Percentiles rank a stretch among this genome's conserved stretches.
phyloP scores from a whole-genome alignment of 306 rosid species.

The Erythrophleum fordii region DNA sequence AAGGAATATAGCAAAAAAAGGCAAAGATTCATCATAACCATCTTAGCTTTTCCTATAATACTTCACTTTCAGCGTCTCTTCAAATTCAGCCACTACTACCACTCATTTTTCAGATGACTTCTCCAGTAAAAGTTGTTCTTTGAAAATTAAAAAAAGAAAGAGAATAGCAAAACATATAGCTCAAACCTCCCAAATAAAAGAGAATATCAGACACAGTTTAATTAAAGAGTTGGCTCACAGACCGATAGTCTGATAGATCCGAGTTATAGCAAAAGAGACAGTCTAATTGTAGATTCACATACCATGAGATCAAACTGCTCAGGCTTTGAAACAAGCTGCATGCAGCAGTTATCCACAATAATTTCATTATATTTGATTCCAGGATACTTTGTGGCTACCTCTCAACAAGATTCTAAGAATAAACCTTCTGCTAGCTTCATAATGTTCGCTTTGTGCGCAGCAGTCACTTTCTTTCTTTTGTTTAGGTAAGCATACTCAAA shows the following conservation, averaged over 20 bases:
- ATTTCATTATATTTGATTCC: slow-evolving; percentile 64
- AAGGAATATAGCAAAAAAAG: not conserved
- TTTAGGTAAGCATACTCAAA: slow-evolving; percentile 78
- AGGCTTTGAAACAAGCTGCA: slow-evolving; percentile 83
- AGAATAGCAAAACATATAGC: not conserved
- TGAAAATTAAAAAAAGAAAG: not conserved
- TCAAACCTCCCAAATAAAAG: not conserved
- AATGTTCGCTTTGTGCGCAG: slow-evolving; percentile 84
- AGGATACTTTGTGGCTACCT: slow-evolving; percentile 64
- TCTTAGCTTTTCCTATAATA: not conserved
- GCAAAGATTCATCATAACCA: not conserved
- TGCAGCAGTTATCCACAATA: slow-evolving; percentile 83
- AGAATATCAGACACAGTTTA: not conserved
- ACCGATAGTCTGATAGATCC: not conserved
- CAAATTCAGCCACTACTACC: not conserved
- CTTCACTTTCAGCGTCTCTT: not conserved
- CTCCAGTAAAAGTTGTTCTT: not conserved
- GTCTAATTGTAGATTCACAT: slow-evolving; percentile 22
- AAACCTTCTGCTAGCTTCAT: slow-evolving; percentile 86
- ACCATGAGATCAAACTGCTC: slow-evolving; percentile 92
- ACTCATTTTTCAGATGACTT: not conserved
- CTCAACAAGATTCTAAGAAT: slow-evolving; percentile 76
- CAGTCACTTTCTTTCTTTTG: slow-evolving; percentile 80
- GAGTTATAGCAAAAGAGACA: not conserved
- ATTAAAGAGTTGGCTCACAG: not conserved